Evolutionary conservation across 495 filamentous ascomycete genomes (phyloP).

Genomic region (Daldinia grandis): DNA sequence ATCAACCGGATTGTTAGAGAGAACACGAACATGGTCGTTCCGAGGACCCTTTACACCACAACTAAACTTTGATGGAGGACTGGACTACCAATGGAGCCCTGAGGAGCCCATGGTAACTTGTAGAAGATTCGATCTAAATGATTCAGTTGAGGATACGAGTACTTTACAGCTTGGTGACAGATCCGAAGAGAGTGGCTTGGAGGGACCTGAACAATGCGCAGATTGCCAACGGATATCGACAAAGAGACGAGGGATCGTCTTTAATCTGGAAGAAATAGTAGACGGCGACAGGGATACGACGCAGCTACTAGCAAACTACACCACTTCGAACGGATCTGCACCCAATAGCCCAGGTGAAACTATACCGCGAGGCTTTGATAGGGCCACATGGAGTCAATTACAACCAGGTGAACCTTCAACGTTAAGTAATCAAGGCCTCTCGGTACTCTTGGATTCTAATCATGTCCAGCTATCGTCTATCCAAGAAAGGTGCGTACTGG

Average conservation of each 20-base stretch:
- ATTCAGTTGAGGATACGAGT: neutral
- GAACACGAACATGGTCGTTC: constrained; percentile 39
- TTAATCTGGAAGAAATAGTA: constrained; percentile 7
- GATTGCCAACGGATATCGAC: constrained; percentile 15
- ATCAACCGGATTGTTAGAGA: constrained; percentile 41
- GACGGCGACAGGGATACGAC: neutral
- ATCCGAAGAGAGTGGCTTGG: neutral
- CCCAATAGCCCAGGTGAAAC: neutral
- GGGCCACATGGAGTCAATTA: neutral
- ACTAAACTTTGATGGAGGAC: constrained; percentile 46
- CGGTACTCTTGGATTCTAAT: constrained; percentile 2
- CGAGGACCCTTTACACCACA: constrained; percentile 47
- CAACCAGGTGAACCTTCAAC: neutral
- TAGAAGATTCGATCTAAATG: constrained; percentile 30
- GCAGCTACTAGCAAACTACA: constrained; percentile 12
- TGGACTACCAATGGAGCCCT: constrained; percentile 47
- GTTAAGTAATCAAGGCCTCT: neutral
- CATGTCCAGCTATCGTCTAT: neutral
- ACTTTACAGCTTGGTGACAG: neutral
- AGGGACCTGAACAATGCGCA: neutral
- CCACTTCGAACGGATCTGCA: constrained; percentile 8
- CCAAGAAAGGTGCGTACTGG: constrained; percentile 16
- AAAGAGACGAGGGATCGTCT: constrained; percentile 39
- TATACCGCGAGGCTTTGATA: constrained; percentile 16
- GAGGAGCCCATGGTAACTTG: constrained; percentile 17